phyloP scores from a whole-genome alignment of 1,284 basidiomycete species.

The Leccinum pachyderme region DNA sequence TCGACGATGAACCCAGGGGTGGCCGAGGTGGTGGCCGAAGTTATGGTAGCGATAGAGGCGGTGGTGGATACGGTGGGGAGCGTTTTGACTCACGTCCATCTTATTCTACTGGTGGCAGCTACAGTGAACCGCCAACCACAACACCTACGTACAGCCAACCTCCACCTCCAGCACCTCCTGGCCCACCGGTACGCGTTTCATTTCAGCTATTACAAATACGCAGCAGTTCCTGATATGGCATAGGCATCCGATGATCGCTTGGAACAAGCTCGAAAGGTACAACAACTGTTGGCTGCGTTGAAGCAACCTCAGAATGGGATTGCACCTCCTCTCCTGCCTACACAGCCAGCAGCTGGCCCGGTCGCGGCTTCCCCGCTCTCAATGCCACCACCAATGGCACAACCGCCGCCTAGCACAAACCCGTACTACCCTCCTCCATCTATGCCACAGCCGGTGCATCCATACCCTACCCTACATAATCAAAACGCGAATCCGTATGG shows the following conservation, averaged over 20 bases:
- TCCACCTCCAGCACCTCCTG: slow-evolving; percentile 7
- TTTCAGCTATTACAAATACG: background rate
- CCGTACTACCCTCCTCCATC: slow-evolving; percentile 47
- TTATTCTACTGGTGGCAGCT: slow-evolving; percentile 30
- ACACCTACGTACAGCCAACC: slow-evolving; percentile 24
- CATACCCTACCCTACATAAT: slow-evolving; percentile 36
- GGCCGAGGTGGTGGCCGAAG: slow-evolving; percentile 39
- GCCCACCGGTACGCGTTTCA: slow-evolving; percentile 22
- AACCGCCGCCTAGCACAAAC: slow-evolving; percentile 33
- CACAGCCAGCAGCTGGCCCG: slow-evolving; percentile 37
- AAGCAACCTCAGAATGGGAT: slow-evolving; percentile 59
- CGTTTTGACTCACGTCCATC: slow-evolving; percentile 37
- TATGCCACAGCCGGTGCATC: slow-evolving; percentile 30
- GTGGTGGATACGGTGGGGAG: slow-evolving; percentile 35
- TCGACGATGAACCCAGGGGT: slow-evolving; percentile 44
- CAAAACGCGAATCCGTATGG: slow-evolving; percentile 36
- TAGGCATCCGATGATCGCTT: slow-evolving; percentile 62
- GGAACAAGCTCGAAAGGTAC: slow-evolving; percentile 79
- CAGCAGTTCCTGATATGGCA: slow-evolving; percentile 4
- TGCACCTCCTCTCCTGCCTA: slow-evolving; percentile 25
- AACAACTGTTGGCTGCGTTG: slow-evolving; percentile 75
- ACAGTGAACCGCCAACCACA: slow-evolving; percentile 31
- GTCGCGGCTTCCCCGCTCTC: slow-evolving; percentile 33
- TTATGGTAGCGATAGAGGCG: slow-evolving; percentile 25
- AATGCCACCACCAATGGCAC: slow-evolving; percentile 35